Conservation (phyloP, 2,329 filamentous ascomycete species). For the Coleophoma crateriformis region DNA sequence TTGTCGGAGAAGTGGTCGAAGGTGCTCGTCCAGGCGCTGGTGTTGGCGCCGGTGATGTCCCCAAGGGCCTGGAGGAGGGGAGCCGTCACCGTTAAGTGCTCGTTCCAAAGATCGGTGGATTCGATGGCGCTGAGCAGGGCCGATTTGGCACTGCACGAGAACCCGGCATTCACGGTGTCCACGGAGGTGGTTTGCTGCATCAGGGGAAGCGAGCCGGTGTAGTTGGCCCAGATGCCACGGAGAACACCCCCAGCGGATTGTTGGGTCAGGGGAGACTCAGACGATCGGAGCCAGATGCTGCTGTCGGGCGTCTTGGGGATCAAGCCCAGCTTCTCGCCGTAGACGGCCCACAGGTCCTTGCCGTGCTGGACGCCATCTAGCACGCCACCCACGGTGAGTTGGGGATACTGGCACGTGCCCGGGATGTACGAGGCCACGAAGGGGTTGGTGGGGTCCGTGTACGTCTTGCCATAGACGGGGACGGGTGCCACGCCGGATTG, state of each 20-base stretch:
- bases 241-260: constrained; percentile 30
- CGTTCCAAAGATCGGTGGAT: constrained; percentile 27
- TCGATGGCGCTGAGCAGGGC: constrained; percentile 20
- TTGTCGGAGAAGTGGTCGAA: constrained; percentile 35
- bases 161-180: constrained; percentile 30
- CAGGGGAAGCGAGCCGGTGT: constrained; percentile 26
- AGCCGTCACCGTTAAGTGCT: constrained; percentile 27
- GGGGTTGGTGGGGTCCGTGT: constrained; percentile 29
- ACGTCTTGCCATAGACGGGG: constrained; percentile 29
- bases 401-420: constrained; percentile 31
- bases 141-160: constrained; percentile 23
- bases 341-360: constrained; percentile 26
- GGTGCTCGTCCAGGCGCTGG: constrained; percentile 25
- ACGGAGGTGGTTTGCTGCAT: constrained; percentile 30
- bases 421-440: constrained; percentile 26
- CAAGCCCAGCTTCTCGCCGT: constrained; percentile 26
- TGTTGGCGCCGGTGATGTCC: constrained; percentile 26
- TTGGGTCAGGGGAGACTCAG: constrained; percentile 29
- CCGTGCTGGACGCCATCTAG: constrained; percentile 32
- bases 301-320: constrained; percentile 24
- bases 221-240: constrained; percentile 30
- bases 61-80: constrained; percentile 23
- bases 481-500: constrained; percentile 14
- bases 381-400: constrained; percentile 31
- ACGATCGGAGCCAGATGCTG: constrained; percentile 31